Evolutionary conservation across 2,329 filamentous ascomycete genomes (phyloP), one percentile per base, ranked within the genome.

Genomic region (Xenosphaeropsis pyriputrescens): DNA sequence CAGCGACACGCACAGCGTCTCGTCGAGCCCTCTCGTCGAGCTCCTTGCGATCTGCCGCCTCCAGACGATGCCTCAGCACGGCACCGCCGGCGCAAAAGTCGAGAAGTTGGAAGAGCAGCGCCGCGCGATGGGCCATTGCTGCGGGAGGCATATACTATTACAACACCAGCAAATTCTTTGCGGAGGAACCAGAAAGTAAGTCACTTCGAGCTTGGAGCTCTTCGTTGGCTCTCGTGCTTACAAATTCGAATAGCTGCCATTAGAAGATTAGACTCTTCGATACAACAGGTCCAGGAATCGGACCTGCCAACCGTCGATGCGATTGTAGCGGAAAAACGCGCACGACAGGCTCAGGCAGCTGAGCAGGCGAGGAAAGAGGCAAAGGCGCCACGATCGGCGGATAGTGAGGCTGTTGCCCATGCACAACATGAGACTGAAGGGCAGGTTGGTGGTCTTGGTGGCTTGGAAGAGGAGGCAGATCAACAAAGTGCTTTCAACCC

Each of bases 401-500:
- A 44, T 29, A 42, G 45, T 18, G 45, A 47, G 17, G 52, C 36
- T 34, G 45, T 45, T 38, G 12, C 7, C 8, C 14, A 15, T 13
- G 29, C 18, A 16, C 36, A 29, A n/a, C 41, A 36, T 22, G 43
- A 35, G 12, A 41, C 37, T n/a, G 51, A 36, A 6, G 57, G 53
- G 30, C 41, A 34, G 26, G 52, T 41, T 11, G 58, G 52, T 40
- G 57, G 55, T 35, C 55, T 72, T 26, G 65, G 67, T 47, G 71
- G 64, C 14, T 63, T 91, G 12, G 81, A 94, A 58, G 75, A 85
- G 42, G 86, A 95, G 59, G 86, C 85, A 5, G 72, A 65, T 43
- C 78, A 89, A 56, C 78, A 96, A 60, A 91, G 85, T 39, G 91
- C 91, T 1, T 98, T 96, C 66, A 93, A 98, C 61, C 86, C 88